A percentile compares a stretch with the other conserved stretches of the same genome.
phyloP scores from a whole-genome alignment of 2,329 filamentous ascomycete genomes.

The Zarea fungicola region DNA sequence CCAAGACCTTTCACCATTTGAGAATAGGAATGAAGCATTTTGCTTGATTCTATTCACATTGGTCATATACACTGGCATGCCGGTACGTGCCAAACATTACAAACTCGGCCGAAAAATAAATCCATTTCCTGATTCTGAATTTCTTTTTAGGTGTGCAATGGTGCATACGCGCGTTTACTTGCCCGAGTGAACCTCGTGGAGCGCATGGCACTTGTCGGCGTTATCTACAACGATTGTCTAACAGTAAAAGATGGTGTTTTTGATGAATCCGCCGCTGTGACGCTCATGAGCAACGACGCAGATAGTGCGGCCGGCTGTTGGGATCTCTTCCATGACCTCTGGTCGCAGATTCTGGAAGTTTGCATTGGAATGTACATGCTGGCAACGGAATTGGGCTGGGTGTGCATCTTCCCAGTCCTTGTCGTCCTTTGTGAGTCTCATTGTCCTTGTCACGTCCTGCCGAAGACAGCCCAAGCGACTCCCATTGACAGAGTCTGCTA shows the following conservation, averaged over 20 bases:
- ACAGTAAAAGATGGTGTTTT: constrained; percentile 10
- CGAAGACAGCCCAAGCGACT: no score
- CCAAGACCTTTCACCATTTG: not conserved
- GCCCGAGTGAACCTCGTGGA: not conserved
- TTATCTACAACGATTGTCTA: constrained; percentile 15
- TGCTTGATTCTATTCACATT: not conserved
- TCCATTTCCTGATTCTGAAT: not conserved
- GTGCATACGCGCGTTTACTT: not conserved
- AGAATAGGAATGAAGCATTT: constrained; percentile 5
- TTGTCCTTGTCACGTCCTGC: not conserved
- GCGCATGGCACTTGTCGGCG: constrained; percentile 11
- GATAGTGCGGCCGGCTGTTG: not conserved
- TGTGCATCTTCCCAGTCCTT: constrained; percentile 2
- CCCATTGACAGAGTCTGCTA: not conserved
- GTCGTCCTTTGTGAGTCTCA: constrained; percentile 2
- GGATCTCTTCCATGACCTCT: constrained; percentile 4
- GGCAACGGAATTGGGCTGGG: constrained; percentile 7
- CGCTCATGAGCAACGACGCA: constrained; percentile 15
- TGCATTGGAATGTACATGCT: constrained; percentile 9
- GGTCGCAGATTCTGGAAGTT: constrained; percentile 10
- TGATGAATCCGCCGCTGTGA: constrained; percentile 15
- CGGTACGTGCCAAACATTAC: not conserved
- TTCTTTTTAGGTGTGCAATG: constrained; percentile 8
- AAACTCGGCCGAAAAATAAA: not conserved
- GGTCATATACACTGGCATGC: constrained; percentile 1